Evolutionary conservation across 75 land plant species (phyloP).

Genomic region (Picea glauca): DNA sequence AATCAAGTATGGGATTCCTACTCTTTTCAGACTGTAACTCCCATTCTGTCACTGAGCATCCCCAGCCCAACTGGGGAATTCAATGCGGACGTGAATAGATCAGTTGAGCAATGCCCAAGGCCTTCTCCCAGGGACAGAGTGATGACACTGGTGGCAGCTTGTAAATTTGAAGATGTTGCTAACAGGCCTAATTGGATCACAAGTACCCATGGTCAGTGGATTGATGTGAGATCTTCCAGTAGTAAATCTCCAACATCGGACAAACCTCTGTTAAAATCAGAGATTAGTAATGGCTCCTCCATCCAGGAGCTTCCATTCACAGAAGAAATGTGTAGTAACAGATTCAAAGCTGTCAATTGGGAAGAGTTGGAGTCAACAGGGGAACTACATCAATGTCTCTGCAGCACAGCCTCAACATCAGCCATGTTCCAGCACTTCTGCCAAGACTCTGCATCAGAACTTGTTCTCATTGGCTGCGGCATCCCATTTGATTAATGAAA

Average conservation of each 20-base stretch:
- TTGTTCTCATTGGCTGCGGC: no score
- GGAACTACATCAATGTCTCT: no score
- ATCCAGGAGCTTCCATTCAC: no score
- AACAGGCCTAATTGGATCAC: not conserved
- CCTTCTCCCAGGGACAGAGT: not conserved
- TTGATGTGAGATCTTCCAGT: slow-evolving; percentile 12
- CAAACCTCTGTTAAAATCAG: no score
- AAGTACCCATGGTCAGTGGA: not conserved
- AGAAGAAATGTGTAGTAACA: not conserved
- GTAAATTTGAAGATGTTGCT: not conserved
- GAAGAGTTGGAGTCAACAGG: not conserved
- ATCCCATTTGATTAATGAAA: no score
- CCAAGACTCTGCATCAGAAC: no score
- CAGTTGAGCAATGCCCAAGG: not conserved
- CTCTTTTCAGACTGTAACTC: not conserved
- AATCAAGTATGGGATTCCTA: not conserved
- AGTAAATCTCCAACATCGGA: no score
- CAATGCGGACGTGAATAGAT: not conserved
- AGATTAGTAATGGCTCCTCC: no score
- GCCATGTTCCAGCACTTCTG: no score
- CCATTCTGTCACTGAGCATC: not conserved
- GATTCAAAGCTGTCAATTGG: not conserved
- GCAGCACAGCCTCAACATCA: no score
- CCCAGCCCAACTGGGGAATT: not conserved
- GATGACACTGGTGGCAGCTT: no score